phyloP scores from a whole-genome alignment of 495 filamentous ascomycete genomes.

The Lentithecium fluviatile region DNA sequence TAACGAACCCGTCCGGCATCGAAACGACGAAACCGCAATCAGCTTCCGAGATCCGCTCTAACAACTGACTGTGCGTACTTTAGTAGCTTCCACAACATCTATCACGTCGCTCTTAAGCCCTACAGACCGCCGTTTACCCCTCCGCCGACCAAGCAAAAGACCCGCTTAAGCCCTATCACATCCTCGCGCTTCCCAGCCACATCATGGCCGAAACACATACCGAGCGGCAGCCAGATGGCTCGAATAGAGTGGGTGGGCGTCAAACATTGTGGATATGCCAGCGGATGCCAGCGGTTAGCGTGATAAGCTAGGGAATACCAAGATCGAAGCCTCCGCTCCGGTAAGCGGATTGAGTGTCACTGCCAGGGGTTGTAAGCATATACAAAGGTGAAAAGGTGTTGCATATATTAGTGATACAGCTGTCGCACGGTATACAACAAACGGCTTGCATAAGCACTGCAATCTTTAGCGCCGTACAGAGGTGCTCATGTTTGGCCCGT shows the following conservation, averaged over 20 bases:
- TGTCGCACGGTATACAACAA: background rate
- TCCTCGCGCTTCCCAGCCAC: conserved; percentile 11
- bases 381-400: background rate
- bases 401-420: conserved; percentile 9
- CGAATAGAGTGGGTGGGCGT: background rate
- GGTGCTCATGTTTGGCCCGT: no score
- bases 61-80: conserved; percentile 5
- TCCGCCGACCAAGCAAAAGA: conserved; percentile 8
- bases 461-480: no score
- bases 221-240: conserved; percentile 11
- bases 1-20: no score
- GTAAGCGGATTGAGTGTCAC: conserved; percentile 12
- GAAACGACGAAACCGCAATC: no score
- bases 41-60: no score
- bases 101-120: conserved; percentile 8
- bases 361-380: conserved; percentile 1
- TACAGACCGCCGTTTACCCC: background rate
- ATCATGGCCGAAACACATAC: conserved; percentile 2
- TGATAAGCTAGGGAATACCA: conserved; percentile 7
- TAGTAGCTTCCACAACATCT: conserved; percentile 4
- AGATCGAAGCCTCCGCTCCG: conserved; percentile 3
- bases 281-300: conserved; percentile 3
- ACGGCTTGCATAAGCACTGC: no score
- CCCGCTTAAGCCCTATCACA: conserved; percentile 13
- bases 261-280: background rate